phyloP scores from a whole-genome alignment of 257 asterid species.

The Solanum lignicaule region DNA sequence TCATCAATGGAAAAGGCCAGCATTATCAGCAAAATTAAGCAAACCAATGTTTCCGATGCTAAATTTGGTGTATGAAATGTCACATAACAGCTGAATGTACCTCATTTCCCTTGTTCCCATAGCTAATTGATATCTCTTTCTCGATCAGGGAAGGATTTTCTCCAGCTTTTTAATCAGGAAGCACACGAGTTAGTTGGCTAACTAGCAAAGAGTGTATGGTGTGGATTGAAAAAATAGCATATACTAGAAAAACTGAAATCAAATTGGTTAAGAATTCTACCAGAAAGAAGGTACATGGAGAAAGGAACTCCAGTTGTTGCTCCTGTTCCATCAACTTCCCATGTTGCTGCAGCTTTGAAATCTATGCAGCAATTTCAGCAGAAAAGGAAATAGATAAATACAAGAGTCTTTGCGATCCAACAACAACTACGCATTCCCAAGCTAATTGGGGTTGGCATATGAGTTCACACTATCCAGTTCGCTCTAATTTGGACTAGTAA shows the following conservation, averaged over 20 bases:
- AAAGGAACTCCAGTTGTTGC: constrained; percentile 49
- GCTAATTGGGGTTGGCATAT: neutral
- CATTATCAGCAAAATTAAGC: neutral
- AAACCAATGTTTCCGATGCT: neutral
- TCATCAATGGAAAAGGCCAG: neutral
- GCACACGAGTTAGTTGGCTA: constrained; percentile 1
- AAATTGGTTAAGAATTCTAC: constrained; percentile 16
- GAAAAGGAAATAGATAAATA: neutral
- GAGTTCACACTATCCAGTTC: neutral
- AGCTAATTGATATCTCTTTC: constrained; percentile 82
- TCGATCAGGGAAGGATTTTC: constrained; percentile 26
- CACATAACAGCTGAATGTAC: constrained; percentile 25
- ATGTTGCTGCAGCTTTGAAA: constrained; percentile 62
- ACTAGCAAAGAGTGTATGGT: neutral
- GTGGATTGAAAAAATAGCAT: neutral
- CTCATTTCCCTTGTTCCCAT: constrained; percentile 97
- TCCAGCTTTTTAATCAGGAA: constrained; percentile 34
- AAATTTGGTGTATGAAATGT: neutral
- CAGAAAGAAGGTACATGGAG: constrained; percentile 89
- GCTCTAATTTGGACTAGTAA: neutral
- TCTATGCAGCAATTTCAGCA: constrained; percentile 26
- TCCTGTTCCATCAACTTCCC: constrained; percentile 93
- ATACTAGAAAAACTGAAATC: neutral
- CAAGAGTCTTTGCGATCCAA: neutral
- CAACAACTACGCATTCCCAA: neutral